Evolutionary conservation across 495 filamentous ascomycete species (phyloP), one percentile per base, ranked within the genome.

Genomic region (Penicillium arizonense): DNA sequence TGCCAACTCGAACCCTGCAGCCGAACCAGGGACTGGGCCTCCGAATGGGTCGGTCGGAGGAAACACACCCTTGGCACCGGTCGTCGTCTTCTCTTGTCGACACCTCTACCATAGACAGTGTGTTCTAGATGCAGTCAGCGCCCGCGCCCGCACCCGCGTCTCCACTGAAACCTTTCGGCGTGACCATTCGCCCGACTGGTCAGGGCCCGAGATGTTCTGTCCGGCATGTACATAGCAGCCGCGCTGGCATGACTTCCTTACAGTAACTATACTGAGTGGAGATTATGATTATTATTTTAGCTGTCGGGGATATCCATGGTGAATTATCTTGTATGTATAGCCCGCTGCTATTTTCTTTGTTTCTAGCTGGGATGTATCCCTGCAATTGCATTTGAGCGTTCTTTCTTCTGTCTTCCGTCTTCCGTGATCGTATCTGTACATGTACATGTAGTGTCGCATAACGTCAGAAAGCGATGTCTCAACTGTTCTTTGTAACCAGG

Each of bases 81-180:
- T 74, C 11, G 68, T 82, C 12, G 72, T 82, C 1, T 82, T 82
- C 56, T 72, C 78, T n/a, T 82, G 79, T 61, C 71, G 79, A 56
- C 79, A 82, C 60, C 58, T 81, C 44, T 82, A 75, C 56, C 79
- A 82, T 58, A 76, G 73, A 16, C 65, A 63, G 21, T 82, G 79
- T 58, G 62, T 81, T 48, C 43, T 74, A 53, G 59, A 72, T 9
- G 47, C 62, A 3, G 55, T 59, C 34, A 40, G 54, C 21, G 51
- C 42, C 42, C 44, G 43, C 20, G 40, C 35, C 52, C 50, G 67
- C 8, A 49, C 50, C 61, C 53, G 45, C 28, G 28, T 30, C 28
- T 30, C 8, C 28, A 30, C 55, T 52, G 44, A 56, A 36, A 45
- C 61, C 41, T 53, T 59, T 28, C 57, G 49, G 52, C 60, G 56